Conservation (phyloP, 2,329 filamentous ascomycete species). For the Sclerotinia sclerotiorum region DNA sequence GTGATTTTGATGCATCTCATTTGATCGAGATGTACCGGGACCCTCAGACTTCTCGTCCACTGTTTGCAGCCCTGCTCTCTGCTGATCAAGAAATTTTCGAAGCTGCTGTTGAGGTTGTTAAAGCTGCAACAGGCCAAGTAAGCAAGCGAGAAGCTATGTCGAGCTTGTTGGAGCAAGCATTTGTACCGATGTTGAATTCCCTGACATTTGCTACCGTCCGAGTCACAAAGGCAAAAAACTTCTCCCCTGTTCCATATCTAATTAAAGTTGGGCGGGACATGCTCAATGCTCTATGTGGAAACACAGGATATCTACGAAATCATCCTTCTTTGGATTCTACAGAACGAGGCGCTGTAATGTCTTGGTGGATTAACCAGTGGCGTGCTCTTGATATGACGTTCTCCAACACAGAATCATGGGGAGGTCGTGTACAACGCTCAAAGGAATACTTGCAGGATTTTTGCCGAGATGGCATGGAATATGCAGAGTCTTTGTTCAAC, state of each 20-base stretch:
- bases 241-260: conserved; percentile 58
- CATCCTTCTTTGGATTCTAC: conserved; percentile 30
- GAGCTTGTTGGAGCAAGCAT: conserved; percentile 48
- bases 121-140: conserved; percentile 71
- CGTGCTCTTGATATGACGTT: conserved; percentile 77
- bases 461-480: conserved; percentile 91
- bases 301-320: conserved; percentile 49
- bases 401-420: conserved; percentile 80
- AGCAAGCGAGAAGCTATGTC: conserved; percentile 52
- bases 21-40: conserved; percentile 69
- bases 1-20: conserved; percentile 69
- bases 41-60: conserved; percentile 65
- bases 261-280: conserved; percentile 59
- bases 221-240: conserved; percentile 50
- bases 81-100: conserved; percentile 77
- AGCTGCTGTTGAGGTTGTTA: conserved; percentile 77
- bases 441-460: conserved; percentile 77
- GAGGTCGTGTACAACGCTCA: conserved; percentile 55
- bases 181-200: conserved; percentile 47
- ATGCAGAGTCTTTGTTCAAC: conserved; percentile 80
- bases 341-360: conserved; percentile 49
- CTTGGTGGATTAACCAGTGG: conserved; percentile 88
- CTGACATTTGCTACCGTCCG: conserved; percentile 47
- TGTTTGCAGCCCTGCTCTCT: conserved; percentile 79
- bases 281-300: conserved; percentile 56